Percentiles rank a stretch among this genome's conserved stretches.
Evolutionary conservation across 75 land plant species (phyloP).

Genomic region (Pinus tabuliformis): DNA sequence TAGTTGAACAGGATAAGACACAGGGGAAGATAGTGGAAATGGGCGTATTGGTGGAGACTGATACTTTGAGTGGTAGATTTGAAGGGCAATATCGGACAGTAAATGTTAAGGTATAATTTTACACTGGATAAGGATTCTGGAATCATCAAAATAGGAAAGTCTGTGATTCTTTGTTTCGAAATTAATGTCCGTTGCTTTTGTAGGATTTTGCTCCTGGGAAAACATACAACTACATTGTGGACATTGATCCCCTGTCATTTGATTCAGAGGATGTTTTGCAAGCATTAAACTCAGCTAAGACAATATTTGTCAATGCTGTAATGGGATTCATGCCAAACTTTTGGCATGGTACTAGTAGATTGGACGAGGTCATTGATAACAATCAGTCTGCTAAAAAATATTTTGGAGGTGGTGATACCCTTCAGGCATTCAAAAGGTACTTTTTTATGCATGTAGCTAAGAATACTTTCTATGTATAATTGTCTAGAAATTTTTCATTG

Average conservation of each 20-base stretch:
- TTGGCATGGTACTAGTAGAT: constrained; percentile 57
- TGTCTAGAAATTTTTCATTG: too few relatives aligned
- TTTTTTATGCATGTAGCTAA: neutral
- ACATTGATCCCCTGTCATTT: constrained; percentile 47
- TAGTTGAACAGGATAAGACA: constrained; percentile 40
- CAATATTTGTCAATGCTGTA: constrained; percentile 55
- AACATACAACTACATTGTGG: constrained; percentile 38
- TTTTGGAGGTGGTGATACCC: constrained; percentile 59
- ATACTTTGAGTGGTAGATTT: constrained; percentile 31
- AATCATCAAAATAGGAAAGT: too few relatives aligned
- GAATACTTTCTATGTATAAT: too few relatives aligned
- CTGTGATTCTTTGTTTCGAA: too few relatives aligned
- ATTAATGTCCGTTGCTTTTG: neutral
- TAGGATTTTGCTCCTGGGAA: constrained; percentile 30
- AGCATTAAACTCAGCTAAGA: constrained; percentile 36
- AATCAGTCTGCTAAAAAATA: constrained; percentile 44
- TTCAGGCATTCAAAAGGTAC: constrained; percentile 53
- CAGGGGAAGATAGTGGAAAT: constrained; percentile 45
- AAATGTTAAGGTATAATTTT: constrained; percentile 20
- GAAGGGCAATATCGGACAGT: constrained; percentile 44
- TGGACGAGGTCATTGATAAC: constrained; percentile 46
- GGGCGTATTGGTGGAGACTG: constrained; percentile 34
- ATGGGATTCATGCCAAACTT: constrained; percentile 54
- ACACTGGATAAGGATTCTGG: too few relatives aligned
- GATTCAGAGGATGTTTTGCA: constrained; percentile 26